A percentile compares a stretch with the other conserved stretches of the same genome.
phyloP scores from a whole-genome alignment of 2,329 filamentous ascomycete species.

The Paramyrothecium sp. region DNA sequence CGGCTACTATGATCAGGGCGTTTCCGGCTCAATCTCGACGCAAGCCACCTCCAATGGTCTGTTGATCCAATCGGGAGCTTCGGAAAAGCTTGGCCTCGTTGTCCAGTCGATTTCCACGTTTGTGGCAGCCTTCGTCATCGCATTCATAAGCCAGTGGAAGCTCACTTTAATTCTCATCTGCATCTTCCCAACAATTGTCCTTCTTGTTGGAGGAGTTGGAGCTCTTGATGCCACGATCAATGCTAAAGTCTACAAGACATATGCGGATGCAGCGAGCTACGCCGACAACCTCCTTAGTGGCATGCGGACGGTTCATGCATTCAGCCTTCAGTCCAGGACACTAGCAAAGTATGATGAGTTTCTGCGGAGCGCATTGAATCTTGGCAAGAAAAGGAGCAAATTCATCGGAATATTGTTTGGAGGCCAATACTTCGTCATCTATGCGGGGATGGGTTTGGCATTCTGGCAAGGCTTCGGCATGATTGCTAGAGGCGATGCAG shows the following conservation, averaged over 20 bases:
- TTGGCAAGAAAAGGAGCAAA: too few relatives aligned
- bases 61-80: conserved; percentile 30
- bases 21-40: conserved; percentile 32
- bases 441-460: conserved; percentile 32
- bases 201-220: conserved; percentile 20
- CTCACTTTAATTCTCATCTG: conserved; percentile 33
- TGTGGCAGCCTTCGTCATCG: conserved; percentile 31
- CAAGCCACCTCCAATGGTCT: conserved; percentile 38
- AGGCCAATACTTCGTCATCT: conserved; percentile 33
- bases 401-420: conserved; percentile 32
- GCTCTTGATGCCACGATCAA: conserved; percentile 26
- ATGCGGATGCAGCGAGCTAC: conserved; percentile 25
- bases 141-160: conserved; percentile 37
- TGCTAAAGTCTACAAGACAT: conserved; percentile 17
- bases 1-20: conserved; percentile 38
- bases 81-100: conserved; percentile 28
- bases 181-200: conserved; percentile 8
- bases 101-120: conserved; percentile 30
- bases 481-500: conserved; percentile 26
- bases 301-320: conserved; percentile 35
- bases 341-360: too few relatives aligned
- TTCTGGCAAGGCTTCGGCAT: conserved; percentile 41
- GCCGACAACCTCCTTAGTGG: conserved; percentile 30
- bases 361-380: too few relatives aligned
- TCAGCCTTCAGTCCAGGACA: conserved; percentile 31